Evolutionary conservation across 805 yeast species (phyloP).

Genomic region (Cyberlindnera maclurae): DNA sequence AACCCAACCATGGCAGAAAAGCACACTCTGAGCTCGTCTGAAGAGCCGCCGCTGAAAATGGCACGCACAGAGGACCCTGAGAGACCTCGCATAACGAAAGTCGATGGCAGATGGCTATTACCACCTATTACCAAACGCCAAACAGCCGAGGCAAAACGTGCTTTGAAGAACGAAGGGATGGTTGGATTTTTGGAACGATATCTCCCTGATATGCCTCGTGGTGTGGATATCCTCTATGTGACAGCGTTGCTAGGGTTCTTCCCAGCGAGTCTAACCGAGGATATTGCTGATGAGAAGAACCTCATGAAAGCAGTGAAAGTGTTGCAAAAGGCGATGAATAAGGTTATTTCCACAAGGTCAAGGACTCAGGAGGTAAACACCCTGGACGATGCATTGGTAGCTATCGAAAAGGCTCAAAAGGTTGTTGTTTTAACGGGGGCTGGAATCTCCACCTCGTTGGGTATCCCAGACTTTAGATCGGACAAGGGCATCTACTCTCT

Average conservation of each 20-base stretch:
- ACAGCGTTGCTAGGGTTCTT: constrained; percentile 59
- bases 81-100: constrained; percentile 6
- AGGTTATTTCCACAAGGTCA: constrained; percentile 49
- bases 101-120: constrained; percentile 28
- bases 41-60: too few relatives aligned
- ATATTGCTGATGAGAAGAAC: constrained; percentile 36
- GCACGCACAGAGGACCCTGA: neutral
- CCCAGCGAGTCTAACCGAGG: constrained; percentile 23
- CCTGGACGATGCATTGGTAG: constrained; percentile 49
- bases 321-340: constrained; percentile 58
- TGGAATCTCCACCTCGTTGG: constrained; percentile 83
- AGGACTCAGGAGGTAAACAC: constrained; percentile 48
- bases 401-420: constrained; percentile 47
- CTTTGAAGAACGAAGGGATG: constrained; percentile 53
- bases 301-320: constrained; percentile 41
- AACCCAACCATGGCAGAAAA: too few relatives aligned
- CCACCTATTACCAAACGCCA: constrained; percentile 36
- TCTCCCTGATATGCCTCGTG: constrained; percentile 53
- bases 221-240: constrained; percentile 48
- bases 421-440: constrained; percentile 85
- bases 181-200: constrained; percentile 52
- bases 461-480: constrained; percentile 90
- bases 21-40: too few relatives aligned
- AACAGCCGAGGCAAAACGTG: constrained; percentile 41
- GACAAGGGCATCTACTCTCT: constrained; percentile 77